These are phyloP conservation scores for Drechslerella stenobrocha DNA, from an alignment of 2,329 filamentous ascomycete genomes.

Conservation along the genomic window DNA sequence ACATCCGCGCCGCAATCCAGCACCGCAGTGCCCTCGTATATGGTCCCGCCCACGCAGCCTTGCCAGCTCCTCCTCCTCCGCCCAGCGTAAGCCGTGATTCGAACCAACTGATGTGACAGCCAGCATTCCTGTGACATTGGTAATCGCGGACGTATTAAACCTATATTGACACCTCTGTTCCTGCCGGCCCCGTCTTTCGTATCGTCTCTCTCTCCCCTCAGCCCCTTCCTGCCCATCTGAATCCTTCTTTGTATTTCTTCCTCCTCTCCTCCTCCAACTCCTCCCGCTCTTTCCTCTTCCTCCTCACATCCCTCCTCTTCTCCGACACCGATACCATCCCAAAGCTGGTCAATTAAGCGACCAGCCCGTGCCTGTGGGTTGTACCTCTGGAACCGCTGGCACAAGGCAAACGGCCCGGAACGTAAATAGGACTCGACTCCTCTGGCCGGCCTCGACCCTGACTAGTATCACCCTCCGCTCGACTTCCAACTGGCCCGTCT, in stretches of 20 bases:
- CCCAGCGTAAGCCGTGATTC: no score
- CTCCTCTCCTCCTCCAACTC: constrained; percentile 1
- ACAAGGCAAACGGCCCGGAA: neutral
- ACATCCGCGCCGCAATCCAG: constrained; percentile 40
- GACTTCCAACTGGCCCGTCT: neutral
- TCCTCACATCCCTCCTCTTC: constrained; percentile 12
- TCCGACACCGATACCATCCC: constrained; percentile 1
- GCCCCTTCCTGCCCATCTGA: no score
- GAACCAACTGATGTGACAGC: neutral
- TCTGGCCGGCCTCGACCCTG: neutral
- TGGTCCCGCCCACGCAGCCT: constrained; percentile 3
- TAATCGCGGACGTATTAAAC: neutral
- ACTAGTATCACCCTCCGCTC: neutral
- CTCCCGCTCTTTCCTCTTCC: constrained; percentile 20
- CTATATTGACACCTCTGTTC: no score
- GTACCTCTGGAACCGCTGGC: neutral
- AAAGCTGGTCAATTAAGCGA: constrained; percentile 7
- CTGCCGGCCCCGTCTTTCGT: constrained; percentile 17
- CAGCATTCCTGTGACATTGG: constrained; percentile 5
- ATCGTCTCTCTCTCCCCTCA: no score
- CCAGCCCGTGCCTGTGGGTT: neutral
- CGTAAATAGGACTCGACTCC: neutral
- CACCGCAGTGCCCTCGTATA: constrained; percentile 43
- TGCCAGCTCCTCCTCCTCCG: no score
- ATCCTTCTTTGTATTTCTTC: constrained; percentile 15